Base-by-base conservation (phyloP, 2,329 filamentous ascomycete species). In the Niveomyces coronatus region DNA sequence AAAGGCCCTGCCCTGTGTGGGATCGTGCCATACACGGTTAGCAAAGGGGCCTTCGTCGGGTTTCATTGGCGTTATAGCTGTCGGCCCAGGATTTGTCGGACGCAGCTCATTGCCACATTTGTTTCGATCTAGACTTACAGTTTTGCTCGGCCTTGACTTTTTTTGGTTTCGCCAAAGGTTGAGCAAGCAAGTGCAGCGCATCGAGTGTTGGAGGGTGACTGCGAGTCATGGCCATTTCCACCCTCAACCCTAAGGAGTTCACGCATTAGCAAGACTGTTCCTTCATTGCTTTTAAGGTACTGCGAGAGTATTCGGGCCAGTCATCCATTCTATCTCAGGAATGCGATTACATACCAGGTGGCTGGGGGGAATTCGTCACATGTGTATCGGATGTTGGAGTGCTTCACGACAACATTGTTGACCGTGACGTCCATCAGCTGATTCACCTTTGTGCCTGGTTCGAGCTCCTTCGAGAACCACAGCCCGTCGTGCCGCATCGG, bases 331-430 rank as follows among this genome's bases (percentile, higher is more conserved):
- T n/a, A 26, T 26, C 23, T 9, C 9, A n/a, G n/a, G 23, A 26
- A 9, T 9, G 23, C 9, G 18, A 32, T 14, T 11, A 27, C 32
- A 7, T 26, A 27, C 32, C 47, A 56, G 5, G 44, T 44, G 4
- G 46, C 48, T 0, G 52, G 47, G 4, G 53, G 53, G 32, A 54
- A 56, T 41, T 54, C 53, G 35, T 56, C 53, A 39, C 52, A 54
- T n/a, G 44, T 44, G 40, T 56, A 56, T 13, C 41, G 37, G 3
- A 52, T 16, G 13, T 32, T 14, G 10, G 46, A 47, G 7, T 14
- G 9, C 16, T n/a, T 26, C 9, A 15, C 27, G 16, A 32, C n/a
- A 13, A 23, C 10, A 5, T 32, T 9, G 13, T 13, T 13, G 15
- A 14, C 13, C 16, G 19, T 9, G 7, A 15, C n/a, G 39, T 42